Evolutionary conservation across 2,329 filamentous ascomycete genomes (phyloP), one percentile per base, ranked within the genome.

Genomic region (Curvularia sp.): DNA sequence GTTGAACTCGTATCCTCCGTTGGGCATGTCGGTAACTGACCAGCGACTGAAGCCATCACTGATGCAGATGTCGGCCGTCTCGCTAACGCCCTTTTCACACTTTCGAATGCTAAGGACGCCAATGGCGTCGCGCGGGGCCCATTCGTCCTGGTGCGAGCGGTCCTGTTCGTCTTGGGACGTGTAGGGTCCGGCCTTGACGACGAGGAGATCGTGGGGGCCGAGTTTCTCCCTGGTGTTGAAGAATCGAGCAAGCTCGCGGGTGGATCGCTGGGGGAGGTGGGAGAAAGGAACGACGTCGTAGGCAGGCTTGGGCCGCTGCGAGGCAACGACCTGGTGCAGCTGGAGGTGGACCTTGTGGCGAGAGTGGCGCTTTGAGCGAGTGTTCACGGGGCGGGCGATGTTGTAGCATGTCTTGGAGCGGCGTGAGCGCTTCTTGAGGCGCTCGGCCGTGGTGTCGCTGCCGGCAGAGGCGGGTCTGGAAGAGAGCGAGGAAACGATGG

Each of bases 271-370:
- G 77, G 45, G 83, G 39, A 89, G 79, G 13, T 84, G 80, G n/a
- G 84, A 85, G 1, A 88, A 86, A 0, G 90, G 89, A 41, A 92
- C 83, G n/a, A 92, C 85, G 66, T 94, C 90, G 63, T 91, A 87
- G 3, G 86, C 84, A 0, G 90, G 90, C 50, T 82, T 82, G 0
- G 89, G 88, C 23, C 90, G 84, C 50, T 71, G 81, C 60, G 86
- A 83, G 39, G 82, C 77, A 2, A 83, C 81, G n/a, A 92, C 74
- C 56, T 86, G 83, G 69, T 93, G 90, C 15, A 93, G 79, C 74
- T 94, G 90, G 5, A 93, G 81, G 5, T 92, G 78, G 18, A 92
- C 78, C 51, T 86, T 86, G 10, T 90, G 89, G 15, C 89, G 85
- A 28, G 90, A 81, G 66, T 89, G 86, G 13, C 89, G 81, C 70